Conservation (phyloP, 2,329 filamentous ascomycete genomes). For the Cladosporium colombiae region DNA sequence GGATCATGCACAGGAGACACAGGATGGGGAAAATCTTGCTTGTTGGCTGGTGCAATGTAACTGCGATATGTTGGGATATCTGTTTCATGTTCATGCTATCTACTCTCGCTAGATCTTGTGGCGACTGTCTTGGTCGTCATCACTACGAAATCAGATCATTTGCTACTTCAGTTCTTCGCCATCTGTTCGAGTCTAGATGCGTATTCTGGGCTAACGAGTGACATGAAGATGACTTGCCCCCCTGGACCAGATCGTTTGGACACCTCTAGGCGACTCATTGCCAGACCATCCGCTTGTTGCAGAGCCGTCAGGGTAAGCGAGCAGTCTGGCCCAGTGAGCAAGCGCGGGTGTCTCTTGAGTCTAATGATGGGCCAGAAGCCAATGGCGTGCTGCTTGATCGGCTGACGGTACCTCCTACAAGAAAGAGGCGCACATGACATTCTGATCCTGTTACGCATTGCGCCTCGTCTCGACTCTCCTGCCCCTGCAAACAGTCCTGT, state of each 20-base stretch:
- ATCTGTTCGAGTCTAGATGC: not conserved
- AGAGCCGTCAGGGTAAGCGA: not conserved
- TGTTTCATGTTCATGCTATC: not conserved
- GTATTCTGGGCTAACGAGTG: not conserved
- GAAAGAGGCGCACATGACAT: not conserved
- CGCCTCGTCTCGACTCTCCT: not conserved
- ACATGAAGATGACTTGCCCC: not conserved
- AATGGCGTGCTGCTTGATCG: not conserved
- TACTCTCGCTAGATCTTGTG: slow-evolving; percentile 13
- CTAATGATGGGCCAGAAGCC: not conserved
- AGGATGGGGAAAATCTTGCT: slow-evolving; percentile 15
- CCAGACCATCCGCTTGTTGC: not conserved
- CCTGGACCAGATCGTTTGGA: not conserved
- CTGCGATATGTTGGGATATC: slow-evolving; percentile 8
- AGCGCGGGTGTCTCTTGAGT: not conserved
- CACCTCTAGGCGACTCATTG: not conserved
- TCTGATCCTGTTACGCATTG: not conserved
- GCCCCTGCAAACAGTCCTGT: not conserved
- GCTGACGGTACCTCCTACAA: not conserved
- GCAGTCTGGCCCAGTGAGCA: not conserved
- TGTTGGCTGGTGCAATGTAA: slow-evolving; percentile 11
- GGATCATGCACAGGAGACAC: slow-evolving; percentile 11
- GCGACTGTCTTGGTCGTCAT: not conserved
- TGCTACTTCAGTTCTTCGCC: not conserved
- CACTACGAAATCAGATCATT: not conserved